Evolutionary conservation across 2,329 filamentous ascomycete genomes (phyloP).

Genomic region (Nannizziopsis barbatae): DNA sequence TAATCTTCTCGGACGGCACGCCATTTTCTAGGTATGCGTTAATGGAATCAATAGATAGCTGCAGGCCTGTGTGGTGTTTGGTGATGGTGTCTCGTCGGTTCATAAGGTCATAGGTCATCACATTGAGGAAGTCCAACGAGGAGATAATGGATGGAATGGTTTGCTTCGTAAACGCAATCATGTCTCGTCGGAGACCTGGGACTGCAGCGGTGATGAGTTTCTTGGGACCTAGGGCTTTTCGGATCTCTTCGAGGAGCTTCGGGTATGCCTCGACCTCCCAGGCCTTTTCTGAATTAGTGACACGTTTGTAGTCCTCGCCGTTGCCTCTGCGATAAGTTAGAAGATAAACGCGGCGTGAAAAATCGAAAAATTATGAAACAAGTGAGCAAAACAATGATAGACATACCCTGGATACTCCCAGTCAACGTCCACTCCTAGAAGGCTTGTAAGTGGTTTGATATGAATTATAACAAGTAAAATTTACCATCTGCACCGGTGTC

Average conservation of each 20-base stretch:
- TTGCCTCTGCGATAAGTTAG: constrained; percentile 41
- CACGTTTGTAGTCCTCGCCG: constrained; percentile 51
- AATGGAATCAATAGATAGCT: constrained; percentile 44
- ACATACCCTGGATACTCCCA: constrained; percentile 36
- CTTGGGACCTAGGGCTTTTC: constrained; percentile 41
- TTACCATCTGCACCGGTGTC: constrained; percentile 51
- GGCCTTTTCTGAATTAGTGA: constrained; percentile 44
- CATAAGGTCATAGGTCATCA: constrained; percentile 65
- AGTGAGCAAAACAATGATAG: too few species aligned
- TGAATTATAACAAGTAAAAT: constrained; percentile 23
- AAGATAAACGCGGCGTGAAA: too few species aligned
- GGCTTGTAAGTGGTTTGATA: background rate
- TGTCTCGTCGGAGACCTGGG: constrained; percentile 50
- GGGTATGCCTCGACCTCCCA: constrained; percentile 50
- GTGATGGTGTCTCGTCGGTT: constrained; percentile 56
- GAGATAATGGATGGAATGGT: constrained; percentile 44
- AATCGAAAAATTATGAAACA: too few species aligned
- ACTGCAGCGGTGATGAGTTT: constrained; percentile 53
- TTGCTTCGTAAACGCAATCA: constrained; percentile 37
- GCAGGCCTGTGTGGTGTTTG: constrained; percentile 53
- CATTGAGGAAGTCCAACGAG: constrained; percentile 27
- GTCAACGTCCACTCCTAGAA: constrained; percentile 43
- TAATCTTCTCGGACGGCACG: constrained; percentile 45
- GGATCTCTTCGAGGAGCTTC: constrained; percentile 45
- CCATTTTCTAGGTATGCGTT: constrained; percentile 51